Base-by-base conservation (phyloP, 805 yeast genomes). In the Candida schatavii region DNA sequence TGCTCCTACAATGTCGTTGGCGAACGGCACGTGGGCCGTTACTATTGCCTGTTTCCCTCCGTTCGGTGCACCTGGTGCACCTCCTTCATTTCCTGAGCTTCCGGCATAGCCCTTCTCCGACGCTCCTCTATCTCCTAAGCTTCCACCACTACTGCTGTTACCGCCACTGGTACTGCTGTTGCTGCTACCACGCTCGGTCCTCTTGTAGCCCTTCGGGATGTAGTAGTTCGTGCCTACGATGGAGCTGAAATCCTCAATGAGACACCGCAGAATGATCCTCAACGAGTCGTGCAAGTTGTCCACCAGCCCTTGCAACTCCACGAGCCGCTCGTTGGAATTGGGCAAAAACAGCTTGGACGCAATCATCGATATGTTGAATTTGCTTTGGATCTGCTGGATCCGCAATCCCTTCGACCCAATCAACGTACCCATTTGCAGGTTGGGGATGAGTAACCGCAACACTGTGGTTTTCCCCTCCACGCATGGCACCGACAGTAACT, bases 1-100 rank as follows among this genome's bases (percentile, higher is more conserved):
- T 39, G 95, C 91, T 33, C 97, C 97, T 35, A 89, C 96, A 67
- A 81, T 81, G 46, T 81, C 87, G 50, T 84, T 82, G 29, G 95
- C 88, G 57, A 88, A 84, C 22, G 77, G 68, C 15, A 80, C 66
- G 2, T 72, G 62, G 33, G 75, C 74, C 5, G 77, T 51, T 13
- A 31, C 35, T 11, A 31, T 14, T 5, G 35, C 15, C 9, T 20
- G 21, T 13, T 31, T 31, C 22, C 35, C 35, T 10, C 19, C 19
- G 21, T 11, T 31, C 11, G 35, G 11, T 9, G 35, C 15, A 17
- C 22, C 15, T 6, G 28, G 28, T 25, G 14, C 32, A 6, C 32
- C 32, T 7, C 13, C 6, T 6, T 7, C n/a, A 29, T 18, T 29
- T 15, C 18, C n/a, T 14, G 35, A 31, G 11, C 22, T 5, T 31